Base-by-base conservation (phyloP, 2,329 filamentous ascomycete genomes). In the Moelleriella libera region DNA sequence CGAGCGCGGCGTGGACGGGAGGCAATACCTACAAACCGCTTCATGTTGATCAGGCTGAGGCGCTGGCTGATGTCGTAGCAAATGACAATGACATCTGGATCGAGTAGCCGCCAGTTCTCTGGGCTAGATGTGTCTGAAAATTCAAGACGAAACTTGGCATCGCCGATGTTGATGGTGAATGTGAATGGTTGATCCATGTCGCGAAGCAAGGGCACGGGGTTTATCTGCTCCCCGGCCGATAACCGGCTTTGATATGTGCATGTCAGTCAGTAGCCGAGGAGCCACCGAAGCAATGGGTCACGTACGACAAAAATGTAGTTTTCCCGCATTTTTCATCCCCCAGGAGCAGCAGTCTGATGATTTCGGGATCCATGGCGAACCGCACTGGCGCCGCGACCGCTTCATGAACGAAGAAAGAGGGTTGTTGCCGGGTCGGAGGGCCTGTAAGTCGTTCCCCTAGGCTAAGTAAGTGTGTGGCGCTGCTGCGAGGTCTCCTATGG, bases 1-100 rank as follows among this genome's bases (percentile, higher is more conserved):
- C 21, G 21, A 21, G 21, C 21, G 21, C 21, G 21, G 21, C 21
- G 21, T 41, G 6, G 43, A 48, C 39, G 30, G 31, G 40, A 28
- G 31, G 14, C 1, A 9, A 34, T 12, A 67, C 73, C 52, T 50
- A 80, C 77, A 55, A 72, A 62, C 62, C 69, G 64, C 57, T 76
- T 70, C 65, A 79, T 68, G 55, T 79, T 76, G 54, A 78, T 70
- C 47, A 82, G 68, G 54, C 69, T 78, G 42, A 74, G 57, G 41
- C 78, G 68, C 51, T 74, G 72, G 60, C 72, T 75, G 55, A 82
- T 78, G 55, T 80, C 77, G 55, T 76, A 82, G 61, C 78, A 81
- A 49, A 81, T 62, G 30, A 80, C 63, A 45, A 80, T 63, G 31
- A 81, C 63, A 57, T 82, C 72, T 0, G 78, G 78, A 11, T 68